These are phyloP conservation scores for Fusarium torulosum DNA, from an alignment of 2,329 filamentous ascomycete species.

Conservation along the genomic window DNA sequence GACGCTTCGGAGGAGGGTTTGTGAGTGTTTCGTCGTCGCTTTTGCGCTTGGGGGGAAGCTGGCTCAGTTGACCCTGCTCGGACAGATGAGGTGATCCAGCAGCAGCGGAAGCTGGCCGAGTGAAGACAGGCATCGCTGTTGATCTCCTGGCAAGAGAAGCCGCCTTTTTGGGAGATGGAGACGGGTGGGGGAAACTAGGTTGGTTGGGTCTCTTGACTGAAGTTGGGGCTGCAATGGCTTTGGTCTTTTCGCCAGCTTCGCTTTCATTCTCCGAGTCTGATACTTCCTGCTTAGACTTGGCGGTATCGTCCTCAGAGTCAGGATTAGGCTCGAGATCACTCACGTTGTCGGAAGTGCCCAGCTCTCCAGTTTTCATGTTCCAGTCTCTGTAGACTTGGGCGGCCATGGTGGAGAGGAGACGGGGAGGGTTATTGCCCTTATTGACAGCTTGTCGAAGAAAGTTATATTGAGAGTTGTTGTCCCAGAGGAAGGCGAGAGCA, in stretches of 20 bases:
- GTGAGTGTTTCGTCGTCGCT: neutral
- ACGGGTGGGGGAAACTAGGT: no score
- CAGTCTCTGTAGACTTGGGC: neutral
- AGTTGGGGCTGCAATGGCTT: no score
- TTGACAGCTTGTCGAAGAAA: slow-evolving; percentile 1
- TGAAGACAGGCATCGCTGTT: no score
- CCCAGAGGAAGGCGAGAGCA: neutral
- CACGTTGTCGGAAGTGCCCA: neutral
- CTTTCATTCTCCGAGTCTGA: no score
- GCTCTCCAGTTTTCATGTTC: neutral
- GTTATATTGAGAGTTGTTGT: accelerated
- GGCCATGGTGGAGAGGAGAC: neutral
- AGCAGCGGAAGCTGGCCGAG: no score
- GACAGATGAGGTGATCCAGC: no score
- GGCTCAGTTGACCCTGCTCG: no score
- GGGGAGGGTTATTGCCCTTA: neutral
- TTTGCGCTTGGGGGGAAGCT: slow-evolving; percentile 3
- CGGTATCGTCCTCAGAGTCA: neutral
- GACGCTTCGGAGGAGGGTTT: neutral
- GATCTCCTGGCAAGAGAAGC: no score
- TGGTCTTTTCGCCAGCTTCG: no score
- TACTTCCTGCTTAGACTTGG: neutral
- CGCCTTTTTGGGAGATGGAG: no score
- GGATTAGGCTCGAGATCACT: neutral
- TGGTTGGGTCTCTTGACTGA: no score